These are phyloP conservation scores for Penicillium fimorum DNA, from an alignment of 495 filamentous ascomycete genomes.

Conservation along the genomic window DNA sequence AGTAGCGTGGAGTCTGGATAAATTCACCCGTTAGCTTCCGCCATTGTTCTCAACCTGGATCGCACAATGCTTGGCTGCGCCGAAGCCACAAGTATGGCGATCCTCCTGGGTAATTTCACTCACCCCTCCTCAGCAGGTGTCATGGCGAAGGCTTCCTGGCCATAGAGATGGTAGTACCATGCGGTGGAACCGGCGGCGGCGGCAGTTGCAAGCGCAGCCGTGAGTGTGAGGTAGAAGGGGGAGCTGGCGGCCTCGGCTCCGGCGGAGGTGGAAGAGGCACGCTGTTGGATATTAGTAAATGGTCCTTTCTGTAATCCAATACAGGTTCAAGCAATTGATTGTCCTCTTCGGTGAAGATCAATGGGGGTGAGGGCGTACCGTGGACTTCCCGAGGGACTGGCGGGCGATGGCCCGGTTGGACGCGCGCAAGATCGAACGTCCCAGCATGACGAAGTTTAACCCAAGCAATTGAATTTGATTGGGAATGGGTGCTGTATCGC, in stretches of 20 bases:
- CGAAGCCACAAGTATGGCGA: conserved; percentile 23
- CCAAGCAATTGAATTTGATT: conserved; percentile 36
- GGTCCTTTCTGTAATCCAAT: conserved; percentile 5
- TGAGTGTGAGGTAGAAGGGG: conserved; percentile 66
- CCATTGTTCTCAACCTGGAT: conserved; percentile 11
- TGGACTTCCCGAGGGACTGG: conserved; percentile 50
- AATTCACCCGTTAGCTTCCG: conserved; percentile 18
- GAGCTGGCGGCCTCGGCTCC: conserved; percentile 50
- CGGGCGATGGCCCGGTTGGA: conserved; percentile 69
- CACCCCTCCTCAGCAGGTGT: conserved; percentile 97
- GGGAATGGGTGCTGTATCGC: conserved; percentile 32
- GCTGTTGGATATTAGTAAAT: conserved; percentile 35
- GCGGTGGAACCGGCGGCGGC: conserved; percentile 82
- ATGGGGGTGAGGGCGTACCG: conserved; percentile 45
- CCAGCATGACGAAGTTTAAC: conserved; percentile 67
- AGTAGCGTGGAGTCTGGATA: conserved; percentile 76
- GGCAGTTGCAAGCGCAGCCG: conserved; percentile 77
- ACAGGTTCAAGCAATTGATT: conserved; percentile 28
- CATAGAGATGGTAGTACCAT: conserved; percentile 96
- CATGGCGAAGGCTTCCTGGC: conserved; percentile 79
- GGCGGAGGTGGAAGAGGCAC: conserved; percentile 49
- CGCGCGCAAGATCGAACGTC: conserved; percentile 77
- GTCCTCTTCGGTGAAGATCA: conserved; percentile 28
- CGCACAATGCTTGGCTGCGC: conserved; percentile 29
- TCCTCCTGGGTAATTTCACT: conserved; percentile 40